Evolutionary conservation across 2,329 filamentous ascomycete species (phyloP), one percentile per base, ranked within the genome.

Genomic region (Exserohilum rostratum): DNA sequence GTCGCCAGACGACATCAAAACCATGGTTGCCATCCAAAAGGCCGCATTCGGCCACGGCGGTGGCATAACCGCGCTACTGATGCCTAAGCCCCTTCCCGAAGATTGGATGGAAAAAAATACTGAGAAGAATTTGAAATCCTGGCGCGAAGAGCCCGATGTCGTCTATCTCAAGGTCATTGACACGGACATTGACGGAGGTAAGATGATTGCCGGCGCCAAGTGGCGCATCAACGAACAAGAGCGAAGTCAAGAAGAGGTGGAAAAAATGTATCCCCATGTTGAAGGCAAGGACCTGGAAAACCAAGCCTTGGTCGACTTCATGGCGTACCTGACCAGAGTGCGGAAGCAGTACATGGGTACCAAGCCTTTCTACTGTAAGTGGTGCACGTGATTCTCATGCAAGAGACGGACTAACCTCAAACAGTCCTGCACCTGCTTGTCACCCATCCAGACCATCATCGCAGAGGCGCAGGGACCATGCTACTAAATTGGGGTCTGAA

Each of bases 381-480:
- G n/a, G n/a, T n/a, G n/a, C n/a, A n/a, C n/a, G n/a, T n/a, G n/a
- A n/a, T n/a, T n/a, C n/a, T n/a, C n/a, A n/a, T n/a, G n/a, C n/a
- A n/a, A n/a, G n/a, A 17, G 3, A 31, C 22, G 30, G 31, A 29
- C 40, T 55, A 38, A 59, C n/a, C 10, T 12, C 6, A 2, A 0
- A 2, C 11, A 74, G 70, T 74, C 22, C 50, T 74, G 1, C 68
- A 73, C 38, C 57, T 74, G 1, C 57, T 74, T 2, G 54, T 63
- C 5, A 76, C 75, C 5, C 66, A 76, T 52, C 77, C 77, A 5
- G 67, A 67, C 2, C 73, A 79, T 50, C 75, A 78, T 31, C 65
- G 78, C 5, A 70, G 70, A 45, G 79, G 79, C 1, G 76, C 78
- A 22, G 79, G 78, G 0, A 62, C 64, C 1, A 60, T 76, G 65